Percentiles rank a stretch among this genome's conserved stretches.
phyloP scores from a whole-genome alignment of 345 rosid genomes.

The Ceriops tagal region DNA sequence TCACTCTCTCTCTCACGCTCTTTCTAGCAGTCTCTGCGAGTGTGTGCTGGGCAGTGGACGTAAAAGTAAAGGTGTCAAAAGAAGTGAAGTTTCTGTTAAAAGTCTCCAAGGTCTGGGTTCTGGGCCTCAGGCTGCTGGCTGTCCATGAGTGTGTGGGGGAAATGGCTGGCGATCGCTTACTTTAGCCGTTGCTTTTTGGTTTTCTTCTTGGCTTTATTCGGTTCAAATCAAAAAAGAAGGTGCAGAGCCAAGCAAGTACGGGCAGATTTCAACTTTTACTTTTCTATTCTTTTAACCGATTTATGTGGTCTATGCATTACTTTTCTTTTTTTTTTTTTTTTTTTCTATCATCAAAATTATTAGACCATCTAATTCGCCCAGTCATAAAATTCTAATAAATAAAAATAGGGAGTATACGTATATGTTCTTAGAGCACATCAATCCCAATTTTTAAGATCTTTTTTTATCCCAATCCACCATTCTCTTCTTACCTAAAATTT shows the following conservation, averaged over 20 bases:
- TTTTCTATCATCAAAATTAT: too few species aligned
- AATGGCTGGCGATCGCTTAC: conserved; percentile 14
- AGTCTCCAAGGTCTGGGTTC: neutral
- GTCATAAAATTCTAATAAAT: too few species aligned
- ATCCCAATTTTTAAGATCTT: too few species aligned
- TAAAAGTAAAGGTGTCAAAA: neutral
- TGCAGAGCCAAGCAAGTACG: conserved; percentile 6
- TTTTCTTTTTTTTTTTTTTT: neutral
- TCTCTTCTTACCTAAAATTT: too few species aligned
- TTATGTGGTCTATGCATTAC: neutral
- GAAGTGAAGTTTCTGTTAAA: neutral
- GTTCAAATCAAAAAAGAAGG: conserved; percentile 22
- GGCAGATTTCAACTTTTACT: neutral
- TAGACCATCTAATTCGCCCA: too few species aligned
- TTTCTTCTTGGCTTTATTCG: conserved; percentile 32
- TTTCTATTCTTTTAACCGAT: neutral
- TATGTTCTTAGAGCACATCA: too few species aligned
- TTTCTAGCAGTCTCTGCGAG: neutral
- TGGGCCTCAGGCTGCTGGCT: conserved; percentile 9
- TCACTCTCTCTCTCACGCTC: neutral
- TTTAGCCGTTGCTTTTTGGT: conserved; percentile 21
- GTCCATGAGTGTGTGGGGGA: neutral
- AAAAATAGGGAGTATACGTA: too few species aligned
- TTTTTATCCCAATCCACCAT: too few species aligned
- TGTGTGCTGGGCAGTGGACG: neutral